phyloP scores from a whole-genome alignment of 495 filamentous ascomycete species.

The Penicillium subrubescens region DNA sequence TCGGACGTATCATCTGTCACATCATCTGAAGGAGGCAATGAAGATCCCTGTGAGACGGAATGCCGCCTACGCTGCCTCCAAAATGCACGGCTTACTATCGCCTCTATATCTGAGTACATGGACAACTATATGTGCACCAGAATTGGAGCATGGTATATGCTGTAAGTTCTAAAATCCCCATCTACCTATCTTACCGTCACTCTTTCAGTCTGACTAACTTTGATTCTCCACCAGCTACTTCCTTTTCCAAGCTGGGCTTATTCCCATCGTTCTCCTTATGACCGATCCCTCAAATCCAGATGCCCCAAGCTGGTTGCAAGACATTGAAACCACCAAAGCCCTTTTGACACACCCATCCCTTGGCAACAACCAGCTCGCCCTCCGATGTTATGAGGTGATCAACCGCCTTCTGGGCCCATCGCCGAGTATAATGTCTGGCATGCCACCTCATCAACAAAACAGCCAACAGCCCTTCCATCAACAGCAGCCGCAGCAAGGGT shows the following conservation, averaged over 20 bases:
- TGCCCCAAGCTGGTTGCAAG: slow-evolving; percentile 47
- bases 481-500: slow-evolving; percentile 25
- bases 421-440: slow-evolving; percentile 8
- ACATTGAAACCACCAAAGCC: slow-evolving; percentile 49
- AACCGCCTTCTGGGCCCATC: slow-evolving; percentile 46
- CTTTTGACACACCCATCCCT: slow-evolving; percentile 47
- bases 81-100: slow-evolving; percentile 46
- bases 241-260: slow-evolving; percentile 56
- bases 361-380: slow-evolving; percentile 46
- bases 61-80: slow-evolving; percentile 48
- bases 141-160: slow-evolving; percentile 54
- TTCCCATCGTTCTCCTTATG: slow-evolving; percentile 53
- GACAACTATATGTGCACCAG: slow-evolving; percentile 45
- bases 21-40: slow-evolving; percentile 32
- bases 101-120: slow-evolving; percentile 48
- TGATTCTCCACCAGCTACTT: slow-evolving; percentile 40
- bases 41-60: slow-evolving; percentile 46
- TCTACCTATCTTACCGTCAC: background rate
- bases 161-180: slow-evolving; percentile 34
- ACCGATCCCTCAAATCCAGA: slow-evolving; percentile 48
- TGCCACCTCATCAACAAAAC: background rate
- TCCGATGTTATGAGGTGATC: slow-evolving; percentile 47
- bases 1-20: slow-evolving; percentile 23
- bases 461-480: slow-evolving; percentile 11
- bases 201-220: background rate